Evolutionary conservation across 371 early-diverging fungal genomes (phyloP).

Genomic region (Mortierella sp.): DNA sequence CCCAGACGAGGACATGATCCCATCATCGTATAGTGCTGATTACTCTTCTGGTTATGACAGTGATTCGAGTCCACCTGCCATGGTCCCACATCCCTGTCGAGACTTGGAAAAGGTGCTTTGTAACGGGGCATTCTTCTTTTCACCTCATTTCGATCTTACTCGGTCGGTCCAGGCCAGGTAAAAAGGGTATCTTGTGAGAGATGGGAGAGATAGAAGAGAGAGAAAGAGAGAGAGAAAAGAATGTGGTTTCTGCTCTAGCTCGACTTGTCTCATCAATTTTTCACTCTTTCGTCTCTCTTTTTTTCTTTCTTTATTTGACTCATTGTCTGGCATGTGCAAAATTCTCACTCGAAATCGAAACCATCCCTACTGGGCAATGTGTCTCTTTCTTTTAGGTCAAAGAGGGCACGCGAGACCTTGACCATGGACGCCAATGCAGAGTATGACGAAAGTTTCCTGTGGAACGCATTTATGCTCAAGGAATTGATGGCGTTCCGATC

Average conservation of each 20-base stretch:
- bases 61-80: conserved; percentile 17
- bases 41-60: conserved; percentile 53
- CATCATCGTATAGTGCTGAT: conserved; percentile 51
- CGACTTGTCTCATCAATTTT: too few relatives aligned
- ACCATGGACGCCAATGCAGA: conserved; percentile 45
- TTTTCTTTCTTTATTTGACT: conserved; percentile 1
- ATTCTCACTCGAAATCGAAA: background rate
- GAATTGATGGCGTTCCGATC: conserved; percentile 81
- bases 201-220: background rate
- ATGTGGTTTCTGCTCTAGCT: too few relatives aligned
- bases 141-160: conserved; percentile 80
- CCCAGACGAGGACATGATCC: conserved; percentile 62
- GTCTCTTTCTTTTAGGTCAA: conserved; percentile 13
- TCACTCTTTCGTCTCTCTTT: too few relatives aligned
- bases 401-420: background rate
- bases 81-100: conserved; percentile 69
- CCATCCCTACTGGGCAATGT: background rate
- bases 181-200: background rate
- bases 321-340: too few relatives aligned
- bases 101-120: conserved; percentile 73
- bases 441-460: conserved; percentile 82
- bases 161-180: conserved; percentile 74
- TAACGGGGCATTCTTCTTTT: conserved; percentile 81
- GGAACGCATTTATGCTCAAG: conserved; percentile 88
- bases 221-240: background rate